phyloP scores from a whole-genome alignment of 2,329 filamentous ascomycete species.

The Exophiala lecanii-corni region DNA sequence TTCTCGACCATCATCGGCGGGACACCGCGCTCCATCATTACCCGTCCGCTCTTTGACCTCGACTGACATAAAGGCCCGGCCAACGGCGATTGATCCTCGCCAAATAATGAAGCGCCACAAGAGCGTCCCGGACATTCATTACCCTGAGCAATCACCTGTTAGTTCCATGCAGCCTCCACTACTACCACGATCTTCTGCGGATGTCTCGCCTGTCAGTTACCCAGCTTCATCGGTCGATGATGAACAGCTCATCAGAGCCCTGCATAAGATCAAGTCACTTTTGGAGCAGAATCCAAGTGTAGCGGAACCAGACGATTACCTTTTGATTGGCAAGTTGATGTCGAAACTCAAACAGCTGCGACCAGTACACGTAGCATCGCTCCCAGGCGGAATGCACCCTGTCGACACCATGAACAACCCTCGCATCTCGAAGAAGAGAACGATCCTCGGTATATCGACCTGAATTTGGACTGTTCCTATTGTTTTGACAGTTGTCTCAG shows the following conservation, averaged over 20 bases:
- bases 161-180: conserved; percentile 38
- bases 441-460: conserved; percentile 38
- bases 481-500: no score
- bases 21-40: conserved; percentile 22
- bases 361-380: conserved; percentile 29
- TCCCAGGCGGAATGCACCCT: conserved; percentile 41
- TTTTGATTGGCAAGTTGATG: conserved; percentile 74
- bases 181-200: conserved; percentile 37
- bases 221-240: conserved; percentile 66
- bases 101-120: conserved; percentile 40
- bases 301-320: conserved; percentile 71
- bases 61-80: conserved; percentile 26
- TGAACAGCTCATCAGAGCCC: conserved; percentile 74
- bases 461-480: no score
- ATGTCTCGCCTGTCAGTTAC: conserved; percentile 50
- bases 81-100: conserved; percentile 27
- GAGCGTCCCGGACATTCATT: conserved; percentile 42
- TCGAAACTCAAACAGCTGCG: conserved; percentile 75
- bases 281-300: conserved; percentile 70
- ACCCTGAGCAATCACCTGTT: conserved; percentile 37
- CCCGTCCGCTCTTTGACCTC: conserved; percentile 25
- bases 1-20: conserved; percentile 45
- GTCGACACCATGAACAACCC: conserved; percentile 41
- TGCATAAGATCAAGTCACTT: conserved; percentile 76
- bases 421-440: conserved; percentile 42